These are phyloP conservation scores for Ambrosiella xylebori DNA, from an alignment of 2,329 filamentous ascomycete species.

Conservation along the genomic window DNA sequence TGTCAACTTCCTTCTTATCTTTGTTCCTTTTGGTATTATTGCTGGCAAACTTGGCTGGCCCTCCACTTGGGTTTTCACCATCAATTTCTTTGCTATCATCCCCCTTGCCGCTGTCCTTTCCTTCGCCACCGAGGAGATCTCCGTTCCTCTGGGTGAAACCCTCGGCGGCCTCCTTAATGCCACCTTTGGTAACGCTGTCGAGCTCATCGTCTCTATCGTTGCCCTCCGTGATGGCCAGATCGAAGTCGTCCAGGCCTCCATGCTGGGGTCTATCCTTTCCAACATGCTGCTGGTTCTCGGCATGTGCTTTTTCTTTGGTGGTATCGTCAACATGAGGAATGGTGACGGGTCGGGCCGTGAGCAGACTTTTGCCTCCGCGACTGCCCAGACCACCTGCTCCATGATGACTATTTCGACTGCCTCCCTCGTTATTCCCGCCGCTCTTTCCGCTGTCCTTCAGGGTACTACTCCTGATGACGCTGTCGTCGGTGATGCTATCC, in stretches of 20 bases:
- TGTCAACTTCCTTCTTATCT: slow-evolving; percentile 54
- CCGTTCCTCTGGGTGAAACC: slow-evolving; percentile 53
- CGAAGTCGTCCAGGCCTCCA: slow-evolving; percentile 90
- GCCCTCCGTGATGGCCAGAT: slow-evolving; percentile 74
- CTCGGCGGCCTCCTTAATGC: slow-evolving; percentile 59
- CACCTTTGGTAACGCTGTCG: slow-evolving; percentile 65
- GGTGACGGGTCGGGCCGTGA: slow-evolving; percentile 41
- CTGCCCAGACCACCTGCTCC: slow-evolving; percentile 60
- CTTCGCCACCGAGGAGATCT: slow-evolving; percentile 64
- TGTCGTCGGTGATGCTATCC: slow-evolving; percentile 38
- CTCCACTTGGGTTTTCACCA: slow-evolving; percentile 50
- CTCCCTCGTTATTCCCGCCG: slow-evolving; percentile 62
- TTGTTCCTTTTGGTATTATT: slow-evolving; percentile 56
- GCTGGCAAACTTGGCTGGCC: slow-evolving; percentile 46
- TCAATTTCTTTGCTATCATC: slow-evolving; percentile 71
- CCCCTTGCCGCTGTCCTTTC: slow-evolving; percentile 57
- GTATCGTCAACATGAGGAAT: slow-evolving; percentile 43
- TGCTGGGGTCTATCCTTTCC: slow-evolving; percentile 89
- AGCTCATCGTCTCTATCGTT: slow-evolving; percentile 78
- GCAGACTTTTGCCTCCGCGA: slow-evolving; percentile 57
- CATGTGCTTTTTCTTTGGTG: slow-evolving; percentile 64
- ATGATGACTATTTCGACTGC: slow-evolving; percentile 61
- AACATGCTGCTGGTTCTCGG: slow-evolving; percentile 79
- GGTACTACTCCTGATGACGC: slow-evolving; percentile 21
- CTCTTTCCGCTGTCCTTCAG: slow-evolving; percentile 50